Percentiles rank a stretch among this genome's conserved stretches.
phyloP scores from a whole-genome alignment of 2,329 filamentous ascomycete genomes.

The Gliomastix tumulicola region DNA sequence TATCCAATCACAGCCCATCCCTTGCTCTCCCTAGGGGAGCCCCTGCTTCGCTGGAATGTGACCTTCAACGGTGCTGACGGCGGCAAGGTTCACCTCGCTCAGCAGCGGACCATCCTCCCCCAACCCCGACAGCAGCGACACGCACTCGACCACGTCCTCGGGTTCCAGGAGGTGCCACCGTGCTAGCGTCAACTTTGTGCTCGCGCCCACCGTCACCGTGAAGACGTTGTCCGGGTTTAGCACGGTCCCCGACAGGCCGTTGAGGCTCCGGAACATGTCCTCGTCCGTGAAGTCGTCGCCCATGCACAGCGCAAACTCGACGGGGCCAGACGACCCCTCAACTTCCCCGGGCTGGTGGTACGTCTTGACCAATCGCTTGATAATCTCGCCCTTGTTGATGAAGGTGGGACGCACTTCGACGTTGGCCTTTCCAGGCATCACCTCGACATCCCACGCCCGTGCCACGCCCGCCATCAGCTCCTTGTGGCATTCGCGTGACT shows the following conservation, averaged over 20 bases:
- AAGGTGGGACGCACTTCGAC: constrained; percentile 94
- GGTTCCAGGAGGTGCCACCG: constrained; percentile 88
- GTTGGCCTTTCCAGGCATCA: constrained; percentile 96
- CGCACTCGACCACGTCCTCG: constrained; percentile 71
- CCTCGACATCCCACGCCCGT: constrained; percentile 82
- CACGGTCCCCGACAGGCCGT: constrained; percentile 46
- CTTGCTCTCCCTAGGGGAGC: too few relatives aligned
- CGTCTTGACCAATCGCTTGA: constrained; percentile 69
- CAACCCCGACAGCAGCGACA: constrained; percentile 47
- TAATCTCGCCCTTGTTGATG: constrained; percentile 97
- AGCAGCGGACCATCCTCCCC: constrained; percentile 28
- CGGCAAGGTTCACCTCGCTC: constrained; percentile 49
- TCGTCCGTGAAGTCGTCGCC: constrained; percentile 98
- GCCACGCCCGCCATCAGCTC: constrained; percentile 71
- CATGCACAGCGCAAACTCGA: constrained; percentile 84
- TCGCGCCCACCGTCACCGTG: constrained; percentile 85
- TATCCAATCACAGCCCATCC: too few relatives aligned
- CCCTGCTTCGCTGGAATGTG: constrained; percentile 33
- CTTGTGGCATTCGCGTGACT: constrained; percentile 74
- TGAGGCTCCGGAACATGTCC: constrained; percentile 87
- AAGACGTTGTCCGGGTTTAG: constrained; percentile 62
- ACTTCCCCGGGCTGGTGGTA: constrained; percentile 48
- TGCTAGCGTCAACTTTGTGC: constrained; percentile 85
- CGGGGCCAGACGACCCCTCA: constrained; percentile 36
- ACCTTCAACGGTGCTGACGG: constrained; percentile 45